phyloP scores from a whole-genome alignment of 805 yeast genomes.

The Isabelozyma heimii region DNA sequence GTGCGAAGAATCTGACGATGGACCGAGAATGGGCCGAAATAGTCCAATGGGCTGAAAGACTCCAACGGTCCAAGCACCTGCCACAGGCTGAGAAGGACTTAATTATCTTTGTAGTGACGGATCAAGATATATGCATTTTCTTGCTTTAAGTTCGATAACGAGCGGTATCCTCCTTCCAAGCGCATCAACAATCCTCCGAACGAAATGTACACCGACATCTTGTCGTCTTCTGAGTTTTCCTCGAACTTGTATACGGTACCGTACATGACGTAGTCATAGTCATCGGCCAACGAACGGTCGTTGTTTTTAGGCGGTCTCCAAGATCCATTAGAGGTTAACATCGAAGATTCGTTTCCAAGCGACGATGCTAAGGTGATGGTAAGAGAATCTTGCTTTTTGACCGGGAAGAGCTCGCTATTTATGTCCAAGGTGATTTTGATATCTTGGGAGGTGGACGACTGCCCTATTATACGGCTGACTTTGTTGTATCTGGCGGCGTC shows the following conservation, averaged over 20 bases:
- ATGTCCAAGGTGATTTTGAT: slow-evolving; percentile 84
- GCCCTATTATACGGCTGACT: slow-evolving; percentile 84
- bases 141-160: slow-evolving; percentile 84
- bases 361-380: slow-evolving; percentile 85
- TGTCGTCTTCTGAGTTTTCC: slow-evolving; percentile 65
- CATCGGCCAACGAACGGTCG: slow-evolving; percentile 88
- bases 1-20: no score
- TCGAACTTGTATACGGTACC: slow-evolving; percentile 97
- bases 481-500: slow-evolving; percentile 91
- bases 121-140: slow-evolving; percentile 89
- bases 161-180: slow-evolving; percentile 91
- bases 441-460: slow-evolving; percentile 77
- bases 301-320: slow-evolving; percentile 85
- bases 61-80: no score
- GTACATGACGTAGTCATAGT: slow-evolving; percentile 96
- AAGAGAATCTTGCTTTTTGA: slow-evolving; percentile 67
- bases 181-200: slow-evolving; percentile 95
- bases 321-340: slow-evolving; percentile 53
- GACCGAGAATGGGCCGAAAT: background rate
- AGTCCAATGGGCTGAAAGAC: no score
- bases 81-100: no score
- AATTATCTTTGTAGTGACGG: slow-evolving; percentile 57
- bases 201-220: slow-evolving; percentile 85
- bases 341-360: slow-evolving; percentile 48
- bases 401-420: slow-evolving; percentile 90